phyloP scores from a whole-genome alignment of 2,329 filamentous ascomycete species.

The Calonectria fujianensis region DNA sequence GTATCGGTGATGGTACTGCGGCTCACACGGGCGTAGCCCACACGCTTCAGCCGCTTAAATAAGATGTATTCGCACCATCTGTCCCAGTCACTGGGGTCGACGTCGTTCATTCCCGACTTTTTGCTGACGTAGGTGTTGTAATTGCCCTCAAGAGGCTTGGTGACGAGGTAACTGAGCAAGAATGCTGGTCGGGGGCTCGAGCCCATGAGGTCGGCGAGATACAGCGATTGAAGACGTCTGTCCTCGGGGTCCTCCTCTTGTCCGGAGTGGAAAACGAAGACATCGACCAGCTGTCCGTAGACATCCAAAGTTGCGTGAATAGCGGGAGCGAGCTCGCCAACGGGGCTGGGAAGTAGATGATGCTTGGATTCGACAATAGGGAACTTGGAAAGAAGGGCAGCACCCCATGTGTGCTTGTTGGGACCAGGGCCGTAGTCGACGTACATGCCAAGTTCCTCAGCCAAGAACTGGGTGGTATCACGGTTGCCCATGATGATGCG shows the following conservation, averaged over 20 bases:
- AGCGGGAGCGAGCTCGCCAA: conserved; percentile 94
- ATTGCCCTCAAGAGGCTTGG: conserved; percentile 91
- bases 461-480: conserved; percentile 94
- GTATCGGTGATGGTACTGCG: conserved; percentile 96
- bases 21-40: conserved; percentile 92
- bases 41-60: conserved; percentile 90
- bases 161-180: conserved; percentile 93
- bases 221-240: conserved; percentile 88
- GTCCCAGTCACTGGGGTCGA: conserved; percentile 95
- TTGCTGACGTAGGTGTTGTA: conserved; percentile 97
- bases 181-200: conserved; percentile 86
- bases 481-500: conserved; percentile 99
- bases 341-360: conserved; percentile 93
- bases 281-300: conserved; percentile 91
- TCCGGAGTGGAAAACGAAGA: conserved; percentile 98
- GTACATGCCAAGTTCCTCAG: conserved; percentile 98
- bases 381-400: conserved; percentile 95
- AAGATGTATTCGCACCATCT: conserved; percentile 99
- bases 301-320: conserved; percentile 98
- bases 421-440: conserved; percentile 97
- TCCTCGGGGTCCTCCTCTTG: conserved; percentile 98
- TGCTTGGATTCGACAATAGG: conserved; percentile 98
- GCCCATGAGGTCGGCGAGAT: conserved; percentile 92
- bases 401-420: conserved; percentile 99
- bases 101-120: conserved; percentile 93